phyloP scores from a whole-genome alignment of 768 basidiomycete genomes.

The Aureoboletus auriporus region DNA sequence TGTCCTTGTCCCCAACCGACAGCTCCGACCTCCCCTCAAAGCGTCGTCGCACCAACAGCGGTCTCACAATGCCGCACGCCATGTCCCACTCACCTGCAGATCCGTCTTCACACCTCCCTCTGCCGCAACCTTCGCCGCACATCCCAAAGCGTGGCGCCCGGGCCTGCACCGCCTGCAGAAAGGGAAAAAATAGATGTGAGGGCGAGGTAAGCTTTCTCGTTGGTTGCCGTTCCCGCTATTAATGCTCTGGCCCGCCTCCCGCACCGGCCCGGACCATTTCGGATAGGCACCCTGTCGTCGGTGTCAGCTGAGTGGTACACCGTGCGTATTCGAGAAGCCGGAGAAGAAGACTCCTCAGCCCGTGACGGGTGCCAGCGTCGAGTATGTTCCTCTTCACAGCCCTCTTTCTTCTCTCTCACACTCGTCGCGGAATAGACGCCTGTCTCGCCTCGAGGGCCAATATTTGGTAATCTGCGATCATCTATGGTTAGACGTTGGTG shows the following conservation, averaged over 20 bases:
- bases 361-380: constrained; percentile 62
- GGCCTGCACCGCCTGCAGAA: constrained; percentile 85
- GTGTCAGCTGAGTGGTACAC: constrained; percentile 76
- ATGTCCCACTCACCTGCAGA: constrained; percentile 37
- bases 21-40: constrained; percentile 52
- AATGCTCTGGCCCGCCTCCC: constrained; percentile 65
- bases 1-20: constrained; percentile 66
- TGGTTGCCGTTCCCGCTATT: constrained; percentile 38
- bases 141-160: constrained; percentile 88
- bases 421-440: constrained; percentile 50
- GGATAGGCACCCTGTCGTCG: constrained; percentile 84
- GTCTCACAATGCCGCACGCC: constrained; percentile 14
- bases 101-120: constrained; percentile 23
- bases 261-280: constrained; percentile 65
- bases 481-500: too few species aligned
- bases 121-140: constrained; percentile 43
- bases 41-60: constrained; percentile 49
- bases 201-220: constrained; percentile 63
- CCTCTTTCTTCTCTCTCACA: constrained; percentile 13
- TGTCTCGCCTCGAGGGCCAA: constrained; percentile 82
- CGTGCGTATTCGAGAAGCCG: constrained; percentile 87
- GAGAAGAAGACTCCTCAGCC: constrained; percentile 74
- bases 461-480: constrained; percentile 53
- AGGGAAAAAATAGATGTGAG: constrained; percentile 91
- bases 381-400: constrained; percentile 45